Base-by-base conservation (phyloP, 306 rosid genomes). In the Amphicarpaea edgeworthii region DNA sequence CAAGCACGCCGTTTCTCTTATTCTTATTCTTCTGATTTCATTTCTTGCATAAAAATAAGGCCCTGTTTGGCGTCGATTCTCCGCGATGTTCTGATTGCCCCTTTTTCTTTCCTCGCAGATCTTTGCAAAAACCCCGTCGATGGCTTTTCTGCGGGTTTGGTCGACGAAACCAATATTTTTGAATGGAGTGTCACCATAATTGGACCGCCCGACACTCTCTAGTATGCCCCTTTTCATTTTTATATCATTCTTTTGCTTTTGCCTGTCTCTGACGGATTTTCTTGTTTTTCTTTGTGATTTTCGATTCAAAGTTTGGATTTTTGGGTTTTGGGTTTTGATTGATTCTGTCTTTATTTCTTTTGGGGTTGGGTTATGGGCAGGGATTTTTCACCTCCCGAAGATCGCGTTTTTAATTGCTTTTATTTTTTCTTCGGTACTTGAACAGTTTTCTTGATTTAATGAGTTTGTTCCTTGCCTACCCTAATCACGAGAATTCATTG, bases 151-250 rank as follows among this genome's bases (percentile, higher is more conserved):
- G 98, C 98, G 3, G 98, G 98, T 77, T 90, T 95, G 66, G 96
- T 95, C 0, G 97, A 92, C 16, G 98, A 95, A 80, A 87, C 3
- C 74, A 92, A 92, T 86, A 90, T 95, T 65, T 95, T 95, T 64
- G 98, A 95, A 77, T 95, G 98, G 98, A 95, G 98, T 83, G 98
- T 95, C 50, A 95, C 98, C 45, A 76, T 95, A 83, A 95, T 95
- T 84, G 98, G 98, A 47, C 98, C 98, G 8, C 98, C 98, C 6
- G 98, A 95, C 87, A 95, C 98, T 77, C 98, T 92, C 2, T 95
- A 95, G 98, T 95, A 88, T 67, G 91, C 72, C 64, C 62, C 19
- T 41, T 26, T 41, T 19, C 1, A 7, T 6, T 28, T 7, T 14
- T 59, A 0, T 15, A 15, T 38, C 1, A 6, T 1, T 8, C 8